Conservation (phyloP, 176 grass and related monocot genomes). For the Tuctoria greenei region DNA sequence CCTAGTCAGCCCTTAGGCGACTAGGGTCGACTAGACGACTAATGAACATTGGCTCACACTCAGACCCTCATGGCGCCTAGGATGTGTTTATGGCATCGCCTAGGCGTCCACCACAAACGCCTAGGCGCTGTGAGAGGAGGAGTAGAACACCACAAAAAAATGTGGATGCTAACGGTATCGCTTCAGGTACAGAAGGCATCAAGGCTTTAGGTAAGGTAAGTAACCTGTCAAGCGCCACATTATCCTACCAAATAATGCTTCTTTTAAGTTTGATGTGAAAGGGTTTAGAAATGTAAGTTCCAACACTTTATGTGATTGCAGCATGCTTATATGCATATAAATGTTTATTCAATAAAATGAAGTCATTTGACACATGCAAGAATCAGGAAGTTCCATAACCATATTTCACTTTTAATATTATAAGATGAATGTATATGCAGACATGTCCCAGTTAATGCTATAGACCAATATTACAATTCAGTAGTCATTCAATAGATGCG, state of each 20-base stretch:
- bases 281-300: background rate
- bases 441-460: background rate
- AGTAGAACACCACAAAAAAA: too few species aligned
- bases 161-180: background rate
- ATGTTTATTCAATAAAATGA: background rate
- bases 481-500: background rate
- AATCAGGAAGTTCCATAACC: background rate
- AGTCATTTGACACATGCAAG: background rate
- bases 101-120: too few species aligned
- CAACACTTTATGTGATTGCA: background rate
- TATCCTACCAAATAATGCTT: background rate
- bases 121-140: too few species aligned
- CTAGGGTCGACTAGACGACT: too few species aligned
- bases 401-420: background rate
- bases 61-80: too few species aligned
- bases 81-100: too few species aligned
- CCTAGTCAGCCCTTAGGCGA: too few species aligned
- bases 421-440: background rate
- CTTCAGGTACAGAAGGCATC: background rate
- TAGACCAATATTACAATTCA: constrained; percentile 2
- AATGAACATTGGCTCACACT: too few species aligned
- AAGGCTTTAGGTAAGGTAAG: background rate
- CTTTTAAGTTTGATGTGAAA: background rate
- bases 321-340: background rate
- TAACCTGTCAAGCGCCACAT: background rate